A percentile compares a stretch with the other conserved stretches of the same genome.
These are phyloP conservation scores for Zymoseptoria tritici DNA, from an alignment of 2,329 filamentous ascomycete genomes.

Conservation along the genomic window DNA sequence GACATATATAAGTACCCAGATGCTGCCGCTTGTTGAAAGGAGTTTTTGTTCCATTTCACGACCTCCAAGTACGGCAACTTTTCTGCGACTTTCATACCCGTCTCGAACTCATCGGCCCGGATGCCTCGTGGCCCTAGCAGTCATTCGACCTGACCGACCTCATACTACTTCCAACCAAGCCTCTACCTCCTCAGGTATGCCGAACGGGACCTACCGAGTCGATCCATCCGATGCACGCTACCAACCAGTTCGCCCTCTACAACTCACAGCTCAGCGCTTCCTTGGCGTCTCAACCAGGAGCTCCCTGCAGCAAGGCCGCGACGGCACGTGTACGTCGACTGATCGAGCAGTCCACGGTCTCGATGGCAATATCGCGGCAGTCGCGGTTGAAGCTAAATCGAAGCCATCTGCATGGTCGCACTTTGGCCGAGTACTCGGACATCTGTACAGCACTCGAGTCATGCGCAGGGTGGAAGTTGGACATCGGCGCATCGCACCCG, in stretches of 20 bases:
- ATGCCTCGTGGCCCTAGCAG: background rate
- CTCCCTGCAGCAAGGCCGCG: background rate
- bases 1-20: background rate
- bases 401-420: background rate
- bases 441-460: background rate
- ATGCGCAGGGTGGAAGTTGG: background rate
- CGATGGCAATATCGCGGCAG: background rate
- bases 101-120: background rate
- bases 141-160: background rate
- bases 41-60: background rate
- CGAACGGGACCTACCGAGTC: background rate
- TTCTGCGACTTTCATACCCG: background rate
- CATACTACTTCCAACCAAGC: background rate
- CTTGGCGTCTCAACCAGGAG: background rate
- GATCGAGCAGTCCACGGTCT: background rate
- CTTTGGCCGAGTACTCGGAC: background rate
- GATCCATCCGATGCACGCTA: background rate
- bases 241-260: background rate
- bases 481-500: too few relatives aligned
- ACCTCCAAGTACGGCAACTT: background rate
- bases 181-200: background rate
- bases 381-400: background rate
- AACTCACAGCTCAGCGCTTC: background rate
- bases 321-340: background rate
- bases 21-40: background rate